Evolutionary conservation across 2,329 filamentous ascomycete species (phyloP).

Genomic region (Diplodia intermedia): DNA sequence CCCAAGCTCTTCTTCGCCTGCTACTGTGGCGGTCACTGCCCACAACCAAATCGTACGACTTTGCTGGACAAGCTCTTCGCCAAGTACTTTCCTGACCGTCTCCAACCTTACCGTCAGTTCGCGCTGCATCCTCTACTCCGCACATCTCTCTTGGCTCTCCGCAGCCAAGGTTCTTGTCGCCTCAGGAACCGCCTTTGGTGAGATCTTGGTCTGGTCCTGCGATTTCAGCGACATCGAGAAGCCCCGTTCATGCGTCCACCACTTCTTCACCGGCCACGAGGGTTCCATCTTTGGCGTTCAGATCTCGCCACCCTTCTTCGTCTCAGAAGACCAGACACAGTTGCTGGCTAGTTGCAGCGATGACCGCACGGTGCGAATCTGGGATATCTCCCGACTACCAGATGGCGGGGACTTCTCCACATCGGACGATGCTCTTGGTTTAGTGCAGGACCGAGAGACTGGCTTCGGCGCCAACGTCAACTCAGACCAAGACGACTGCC

Average conservation of each 20-base stretch:
- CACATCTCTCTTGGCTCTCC: slow-evolving; percentile 71
- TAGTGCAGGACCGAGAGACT: slow-evolving; percentile 48
- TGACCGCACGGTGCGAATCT: slow-evolving; percentile 86
- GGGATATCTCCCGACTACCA: slow-evolving; percentile 74
- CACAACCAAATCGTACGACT: slow-evolving; percentile 77
- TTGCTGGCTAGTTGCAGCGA: slow-evolving; percentile 94
- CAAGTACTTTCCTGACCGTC: slow-evolving; percentile 42
- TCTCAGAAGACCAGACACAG: slow-evolving; percentile 51
- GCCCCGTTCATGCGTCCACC: slow-evolving; percentile 54
- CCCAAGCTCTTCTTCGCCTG: slow-evolving; percentile 18
- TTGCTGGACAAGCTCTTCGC: slow-evolving; percentile 22
- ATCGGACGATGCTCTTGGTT: slow-evolving; percentile 41
- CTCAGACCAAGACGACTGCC: slow-evolving; percentile 45
- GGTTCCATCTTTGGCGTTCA: slow-evolving; percentile 92
- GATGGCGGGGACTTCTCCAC: slow-evolving; percentile 34
- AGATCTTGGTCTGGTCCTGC: slow-evolving; percentile 89
- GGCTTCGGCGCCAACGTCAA: slow-evolving; percentile 50
- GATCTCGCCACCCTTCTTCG: slow-evolving; percentile 63
- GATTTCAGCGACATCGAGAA: slow-evolving; percentile 43
- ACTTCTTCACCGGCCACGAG: slow-evolving; percentile 74
- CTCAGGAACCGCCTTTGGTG: slow-evolving; percentile 91
- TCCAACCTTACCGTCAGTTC: slow-evolving; percentile 68
- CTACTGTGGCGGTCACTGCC: slow-evolving; percentile 70
- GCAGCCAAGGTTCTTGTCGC: slow-evolving; percentile 72
- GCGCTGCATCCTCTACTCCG: slow-evolving; percentile 86